Percentiles rank a stretch among this genome's conserved stretches.
phyloP scores from a whole-genome alignment of 345 rosid genomes.

The Arabis hirsuta region DNA sequence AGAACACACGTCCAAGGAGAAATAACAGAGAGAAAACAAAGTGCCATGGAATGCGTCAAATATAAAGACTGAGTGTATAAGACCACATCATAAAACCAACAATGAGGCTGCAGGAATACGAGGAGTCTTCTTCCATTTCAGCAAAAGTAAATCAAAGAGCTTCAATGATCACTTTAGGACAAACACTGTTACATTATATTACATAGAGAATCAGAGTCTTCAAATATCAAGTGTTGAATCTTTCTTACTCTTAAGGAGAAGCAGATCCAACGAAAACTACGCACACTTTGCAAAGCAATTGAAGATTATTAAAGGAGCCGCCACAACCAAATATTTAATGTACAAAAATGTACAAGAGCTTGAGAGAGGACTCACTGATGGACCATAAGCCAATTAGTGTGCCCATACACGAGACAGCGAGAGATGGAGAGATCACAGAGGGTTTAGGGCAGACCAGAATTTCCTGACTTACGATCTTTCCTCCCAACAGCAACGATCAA shows the following conservation, averaged over 20 bases:
- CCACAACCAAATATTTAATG: constrained; percentile 18
- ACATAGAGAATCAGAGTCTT: constrained; percentile 29
- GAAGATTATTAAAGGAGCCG: constrained; percentile 9
- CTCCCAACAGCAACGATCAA: constrained; percentile 39
- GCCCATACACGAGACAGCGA: constrained; percentile 21
- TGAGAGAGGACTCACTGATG: constrained; percentile 31
- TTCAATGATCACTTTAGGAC: constrained; percentile 22
- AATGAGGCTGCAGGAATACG: not conserved
- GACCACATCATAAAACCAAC: constrained; percentile 20
- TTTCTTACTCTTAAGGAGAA: constrained; percentile 11
- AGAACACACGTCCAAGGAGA: not conserved
- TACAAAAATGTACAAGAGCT: constrained; percentile 42
- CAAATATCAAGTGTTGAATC: constrained; percentile 21
- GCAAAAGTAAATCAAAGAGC: constrained; percentile 11
- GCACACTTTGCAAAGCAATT: constrained; percentile 25
- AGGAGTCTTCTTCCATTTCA: constrained; percentile 17
- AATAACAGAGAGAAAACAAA: too few species aligned
- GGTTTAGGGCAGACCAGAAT: constrained; percentile 13
- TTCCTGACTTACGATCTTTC: constrained; percentile 18
- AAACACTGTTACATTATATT: constrained; percentile 19
- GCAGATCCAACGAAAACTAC: constrained; percentile 32
- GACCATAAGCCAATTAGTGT: constrained; percentile 36
- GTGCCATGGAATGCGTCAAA: not conserved
- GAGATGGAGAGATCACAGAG: constrained; percentile 11
- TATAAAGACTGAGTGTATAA: not conserved